phyloP scores from a whole-genome alignment of 2,329 filamentous ascomycete genomes.

The Teratosphaeria nubilosa region DNA sequence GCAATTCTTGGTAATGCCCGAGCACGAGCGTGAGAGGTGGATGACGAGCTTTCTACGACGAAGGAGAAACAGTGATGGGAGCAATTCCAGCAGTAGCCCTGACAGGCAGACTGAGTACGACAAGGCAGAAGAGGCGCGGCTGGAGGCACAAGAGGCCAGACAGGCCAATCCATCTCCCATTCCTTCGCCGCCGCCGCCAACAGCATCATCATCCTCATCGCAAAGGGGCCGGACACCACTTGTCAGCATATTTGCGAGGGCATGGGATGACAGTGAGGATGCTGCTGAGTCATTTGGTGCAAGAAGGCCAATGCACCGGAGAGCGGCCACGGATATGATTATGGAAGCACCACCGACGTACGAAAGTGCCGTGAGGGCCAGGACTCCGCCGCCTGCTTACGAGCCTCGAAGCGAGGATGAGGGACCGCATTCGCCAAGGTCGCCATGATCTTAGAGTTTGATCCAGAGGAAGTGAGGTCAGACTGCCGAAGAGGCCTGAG shows the following conservation, averaged over 20 bases:
- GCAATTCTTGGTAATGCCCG: slow-evolving; percentile 25
- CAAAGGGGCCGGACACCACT: slow-evolving; percentile 9
- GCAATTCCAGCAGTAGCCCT: slow-evolving; percentile 6
- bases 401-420: slow-evolving; percentile 21
- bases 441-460: not conserved
- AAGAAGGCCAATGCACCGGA: slow-evolving; percentile 13
- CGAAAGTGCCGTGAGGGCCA: slow-evolving; percentile 16
- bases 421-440: slow-evolving; percentile 5
- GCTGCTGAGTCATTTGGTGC: slow-evolving; percentile 4
- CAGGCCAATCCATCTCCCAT: not conserved
- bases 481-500: not conserved
- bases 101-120: slow-evolving; percentile 14
- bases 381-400: slow-evolving; percentile 24
- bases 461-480: not conserved
- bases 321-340: slow-evolving; percentile 15
- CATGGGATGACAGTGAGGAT: slow-evolving; percentile 14
- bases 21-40: slow-evolving; percentile 24
- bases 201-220: not conserved
- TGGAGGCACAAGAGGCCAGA: slow-evolving; percentile 17
- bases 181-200: not conserved
- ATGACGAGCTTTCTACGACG: slow-evolving; percentile 20
- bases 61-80: slow-evolving; percentile 18
- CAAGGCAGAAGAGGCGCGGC: slow-evolving; percentile 22
- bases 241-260: slow-evolving; percentile 22
- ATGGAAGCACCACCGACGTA: slow-evolving; percentile 22